These are phyloP conservation scores for Aspergillus pseudonomiae DNA, from an alignment of 2,329 filamentous ascomycete species.

Conservation along the genomic window DNA sequence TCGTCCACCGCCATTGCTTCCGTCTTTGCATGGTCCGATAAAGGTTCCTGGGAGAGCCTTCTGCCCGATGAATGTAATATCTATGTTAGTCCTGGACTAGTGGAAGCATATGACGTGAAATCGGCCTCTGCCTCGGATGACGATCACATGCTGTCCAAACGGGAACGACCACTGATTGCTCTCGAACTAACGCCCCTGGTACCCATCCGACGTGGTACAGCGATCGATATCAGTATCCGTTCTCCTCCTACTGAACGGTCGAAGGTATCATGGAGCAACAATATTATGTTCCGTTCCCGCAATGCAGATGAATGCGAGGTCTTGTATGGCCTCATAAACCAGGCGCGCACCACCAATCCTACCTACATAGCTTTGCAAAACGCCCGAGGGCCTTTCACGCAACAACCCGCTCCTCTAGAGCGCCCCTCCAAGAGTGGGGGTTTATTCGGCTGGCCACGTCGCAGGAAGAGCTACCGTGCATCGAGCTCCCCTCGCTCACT, in stretches of 20 bases:
- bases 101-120: constrained; percentile 64
- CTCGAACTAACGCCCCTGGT: constrained; percentile 91
- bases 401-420: constrained; percentile 56
- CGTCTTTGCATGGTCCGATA: constrained; percentile 67
- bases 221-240: constrained; percentile 89
- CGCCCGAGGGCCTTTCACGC: constrained; percentile 64
- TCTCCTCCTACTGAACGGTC: constrained; percentile 78
- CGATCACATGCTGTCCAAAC: constrained; percentile 24
- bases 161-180: constrained; percentile 59
- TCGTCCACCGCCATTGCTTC: constrained; percentile 61
- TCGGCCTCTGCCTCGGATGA: constrained; percentile 37
- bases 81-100: constrained; percentile 64
- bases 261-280: constrained; percentile 69
- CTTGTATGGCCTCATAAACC: constrained; percentile 84
- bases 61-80: constrained; percentile 66
- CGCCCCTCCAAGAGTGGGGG: constrained; percentile 44
- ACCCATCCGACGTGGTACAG: constrained; percentile 85
- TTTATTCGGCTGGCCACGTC: constrained; percentile 56
- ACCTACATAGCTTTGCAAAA: constrained; percentile 80
- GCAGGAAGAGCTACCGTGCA: constrained; percentile 59
- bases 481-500: constrained; percentile 59
- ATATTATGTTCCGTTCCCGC: constrained; percentile 87
- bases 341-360: constrained; percentile 86
- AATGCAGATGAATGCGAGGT: constrained; percentile 76
- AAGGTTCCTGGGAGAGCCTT: constrained; percentile 63